Percentiles rank a stretch among this genome's conserved stretches.
Conservation (phyloP, 2,329 filamentous ascomycete genomes). For the Ceratocystis diversiconidia region DNA sequence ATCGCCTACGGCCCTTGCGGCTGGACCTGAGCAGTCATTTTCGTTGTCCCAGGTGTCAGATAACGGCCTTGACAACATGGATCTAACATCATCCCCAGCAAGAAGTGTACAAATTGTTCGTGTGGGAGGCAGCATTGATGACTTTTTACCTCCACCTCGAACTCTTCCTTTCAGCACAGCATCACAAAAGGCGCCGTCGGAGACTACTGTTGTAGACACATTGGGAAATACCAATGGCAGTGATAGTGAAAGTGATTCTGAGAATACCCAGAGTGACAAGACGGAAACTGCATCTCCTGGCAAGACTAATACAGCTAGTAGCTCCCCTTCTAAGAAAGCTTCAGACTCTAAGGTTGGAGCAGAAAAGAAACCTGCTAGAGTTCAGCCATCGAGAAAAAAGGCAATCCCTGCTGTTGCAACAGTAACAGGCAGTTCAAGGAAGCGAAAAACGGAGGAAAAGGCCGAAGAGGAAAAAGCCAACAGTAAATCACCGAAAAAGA, state of each 20-base stretch:
- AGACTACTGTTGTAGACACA: neutral
- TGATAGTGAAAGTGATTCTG: neutral
- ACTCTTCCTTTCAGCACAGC: constrained; percentile 11
- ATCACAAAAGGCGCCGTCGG: neutral
- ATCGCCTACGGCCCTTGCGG: neutral
- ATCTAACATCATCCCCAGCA: neutral
- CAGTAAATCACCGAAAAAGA: neutral
- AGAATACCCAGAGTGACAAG: neutral
- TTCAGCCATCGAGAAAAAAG: neutral
- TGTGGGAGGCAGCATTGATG: constrained; percentile 5
- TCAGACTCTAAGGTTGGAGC: neutral
- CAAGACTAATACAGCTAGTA: no score
- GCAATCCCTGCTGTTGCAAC: neutral
- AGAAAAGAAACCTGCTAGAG: neutral
- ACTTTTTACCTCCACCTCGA: constrained; percentile 15
- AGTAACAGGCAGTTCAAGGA: neutral
- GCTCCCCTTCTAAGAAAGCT: neutral
- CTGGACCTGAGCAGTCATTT: neutral
- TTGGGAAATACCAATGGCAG: neutral
- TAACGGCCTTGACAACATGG: neutral
- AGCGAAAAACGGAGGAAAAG: neutral
- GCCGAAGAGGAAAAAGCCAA: neutral
- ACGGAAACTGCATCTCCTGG: neutral
- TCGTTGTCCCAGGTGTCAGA: neutral
- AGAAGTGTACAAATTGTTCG: no score